Percentiles rank a stretch among this genome's conserved stretches.
phyloP scores from a whole-genome alignment of 1,284 basidiomycete species.

The Amylostereum areolatum region DNA sequence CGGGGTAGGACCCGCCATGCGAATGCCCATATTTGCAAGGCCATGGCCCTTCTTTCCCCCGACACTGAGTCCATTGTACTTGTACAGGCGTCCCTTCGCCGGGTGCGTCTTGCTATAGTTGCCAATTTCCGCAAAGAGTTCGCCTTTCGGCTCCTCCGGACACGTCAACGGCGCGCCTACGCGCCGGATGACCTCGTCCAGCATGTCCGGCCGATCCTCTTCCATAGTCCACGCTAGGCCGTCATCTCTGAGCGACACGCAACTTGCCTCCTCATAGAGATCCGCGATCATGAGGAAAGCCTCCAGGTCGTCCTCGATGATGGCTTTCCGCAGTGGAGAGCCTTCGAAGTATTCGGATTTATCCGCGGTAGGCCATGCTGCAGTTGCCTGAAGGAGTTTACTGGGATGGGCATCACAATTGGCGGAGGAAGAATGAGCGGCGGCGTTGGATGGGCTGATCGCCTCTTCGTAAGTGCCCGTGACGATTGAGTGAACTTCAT shows the following conservation, averaged over 20 bases:
- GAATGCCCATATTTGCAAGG: conserved; percentile 39
- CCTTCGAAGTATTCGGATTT: conserved; percentile 7
- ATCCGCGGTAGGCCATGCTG: conserved; percentile 13
- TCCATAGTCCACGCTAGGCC: conserved; percentile 1
- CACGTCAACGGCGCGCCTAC: too few relatives aligned
- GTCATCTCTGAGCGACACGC: conserved; percentile 1
- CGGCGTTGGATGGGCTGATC: too few relatives aligned
- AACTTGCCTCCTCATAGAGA: conserved; percentile 30
- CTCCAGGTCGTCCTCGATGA: conserved; percentile 42
- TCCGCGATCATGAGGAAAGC: conserved; percentile 40
- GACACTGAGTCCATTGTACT: conserved; percentile 7
- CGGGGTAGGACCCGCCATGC: conserved; percentile 20
- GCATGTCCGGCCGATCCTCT: conserved; percentile 20
- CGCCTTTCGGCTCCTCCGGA: conserved; percentile 38
- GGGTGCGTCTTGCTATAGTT: conserved; percentile 35
- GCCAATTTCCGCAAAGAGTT: conserved; percentile 49
- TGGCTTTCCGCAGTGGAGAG: conserved; percentile 26
- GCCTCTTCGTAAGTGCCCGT: too few relatives aligned
- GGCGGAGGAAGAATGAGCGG: conserved; percentile 37
- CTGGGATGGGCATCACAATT: conserved; percentile 32
- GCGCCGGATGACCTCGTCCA: conserved; percentile 14
- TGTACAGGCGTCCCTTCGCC: conserved; percentile 26
- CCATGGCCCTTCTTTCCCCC: conserved; percentile 49
- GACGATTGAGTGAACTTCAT: too few relatives aligned
- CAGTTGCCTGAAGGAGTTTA: conserved; percentile 23